A percentile compares a stretch with the other conserved stretches of the same genome.
phyloP scores from a whole-genome alignment of 2,329 filamentous ascomycete genomes.

The Emmonsiellopsis sp. region DNA sequence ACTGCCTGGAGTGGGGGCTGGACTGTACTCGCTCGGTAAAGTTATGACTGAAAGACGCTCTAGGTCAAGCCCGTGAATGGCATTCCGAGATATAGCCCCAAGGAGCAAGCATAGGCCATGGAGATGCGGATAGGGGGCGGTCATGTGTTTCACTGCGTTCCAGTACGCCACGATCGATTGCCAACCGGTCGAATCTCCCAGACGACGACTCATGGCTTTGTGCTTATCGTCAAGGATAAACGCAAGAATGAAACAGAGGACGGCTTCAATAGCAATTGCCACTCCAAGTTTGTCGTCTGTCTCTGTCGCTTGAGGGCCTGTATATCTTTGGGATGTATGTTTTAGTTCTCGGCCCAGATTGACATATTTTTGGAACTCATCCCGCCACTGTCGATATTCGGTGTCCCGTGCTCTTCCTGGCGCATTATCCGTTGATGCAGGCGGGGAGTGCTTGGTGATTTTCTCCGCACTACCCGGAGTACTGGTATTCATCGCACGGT shows the following conservation, averaged over 20 bases:
- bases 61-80: constrained; percentile 36
- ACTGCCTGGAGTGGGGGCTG: constrained; percentile 35
- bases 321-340: constrained; percentile 33
- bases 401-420: constrained; percentile 19
- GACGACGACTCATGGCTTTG: constrained; percentile 27
- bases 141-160: constrained; percentile 34
- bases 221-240: constrained; percentile 35
- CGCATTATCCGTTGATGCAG: constrained; percentile 17
- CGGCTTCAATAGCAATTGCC: constrained; percentile 34
- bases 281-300: constrained; percentile 30
- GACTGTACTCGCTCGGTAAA: constrained; percentile 30
- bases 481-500: constrained; percentile 19
- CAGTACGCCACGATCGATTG: constrained; percentile 39
- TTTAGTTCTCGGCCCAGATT: constrained; percentile 38
- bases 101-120: constrained; percentile 37
- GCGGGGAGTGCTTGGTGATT: constrained; percentile 20
- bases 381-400: constrained; percentile 35
- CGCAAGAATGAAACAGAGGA: constrained; percentile 40
- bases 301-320: constrained; percentile 17
- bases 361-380: constrained; percentile 34
- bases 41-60: constrained; percentile 34
- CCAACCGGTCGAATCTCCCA: constrained; percentile 36
- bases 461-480: constrained; percentile 18
- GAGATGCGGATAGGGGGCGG: constrained; percentile 30
- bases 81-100: constrained; percentile 38